Base-by-base conservation (phyloP, 2,329 filamentous ascomycete species). In the Chrysoporthe cubensis region DNA sequence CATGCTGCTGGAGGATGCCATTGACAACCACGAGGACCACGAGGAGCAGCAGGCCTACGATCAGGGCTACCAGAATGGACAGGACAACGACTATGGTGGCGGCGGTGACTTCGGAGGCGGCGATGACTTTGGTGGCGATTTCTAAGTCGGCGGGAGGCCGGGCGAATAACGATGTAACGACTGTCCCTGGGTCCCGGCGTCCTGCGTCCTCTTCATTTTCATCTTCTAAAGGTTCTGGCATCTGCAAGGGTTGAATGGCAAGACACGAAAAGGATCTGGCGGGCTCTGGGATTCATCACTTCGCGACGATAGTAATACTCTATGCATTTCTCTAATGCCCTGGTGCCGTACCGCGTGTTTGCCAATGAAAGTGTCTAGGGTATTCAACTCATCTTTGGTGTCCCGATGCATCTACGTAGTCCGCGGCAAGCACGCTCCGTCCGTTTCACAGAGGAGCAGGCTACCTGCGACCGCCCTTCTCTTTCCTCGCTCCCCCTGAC, bases 1-100 rank as follows among this genome's bases (percentile, higher is more conserved):
- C 66, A 86, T 88, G 70, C 70, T 97, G 74, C 78, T 97, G 43
- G 90, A 85, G 2, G 83, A 91, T 74, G 89, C 90, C 1, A 83
- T 94, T 62, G 80, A 91, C 66, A 87, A 90, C 69, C 76, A 85
- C 59, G 79, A 91, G 71, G 67, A 69, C 13, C 67, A 67, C 46
- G 66, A 70, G 42, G 21, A 66, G 34, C 80, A 90, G 69, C 82
- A 87, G 5, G 85, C 86, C 42, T 90, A 88, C 72, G 73, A 85
- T 26, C 76, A 87, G 21, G 85, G 84, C 4, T 82, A 85, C 66
- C 73, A 80, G 52, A 78, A 84, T 0, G 83, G 82, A 66, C 82
- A 77, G 67, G 64, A 78, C 62, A 79, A 72, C 18, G 74, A 74
- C 32, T 74, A 71, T 62, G 75, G 76, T 62, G 75, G 74, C 69